phyloP scores from a whole-genome alignment of 148 eudicot species.

The Mesembryanthemum crystallinum region DNA sequence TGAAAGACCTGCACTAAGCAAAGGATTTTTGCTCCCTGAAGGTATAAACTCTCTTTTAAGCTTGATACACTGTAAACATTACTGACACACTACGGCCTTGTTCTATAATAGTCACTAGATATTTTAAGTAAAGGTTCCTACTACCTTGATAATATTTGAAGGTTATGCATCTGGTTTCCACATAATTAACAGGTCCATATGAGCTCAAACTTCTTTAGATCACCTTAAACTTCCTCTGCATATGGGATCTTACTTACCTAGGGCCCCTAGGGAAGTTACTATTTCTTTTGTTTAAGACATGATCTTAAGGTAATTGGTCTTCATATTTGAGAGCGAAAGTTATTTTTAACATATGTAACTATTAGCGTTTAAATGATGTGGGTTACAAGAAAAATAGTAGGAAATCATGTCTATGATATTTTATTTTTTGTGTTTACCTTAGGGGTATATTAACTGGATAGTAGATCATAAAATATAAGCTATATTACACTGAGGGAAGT shows the following conservation, averaged over 20 bases:
- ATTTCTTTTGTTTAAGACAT: neutral
- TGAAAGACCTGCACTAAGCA: slow-evolving; percentile 99
- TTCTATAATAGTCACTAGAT: neutral
- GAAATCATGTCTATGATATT: no score
- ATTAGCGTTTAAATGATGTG: no score
- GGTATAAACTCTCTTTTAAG: slow-evolving; percentile 42
- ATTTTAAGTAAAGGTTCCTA: neutral
- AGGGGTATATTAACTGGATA: no score
- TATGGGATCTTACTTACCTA: neutral
- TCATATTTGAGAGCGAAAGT: neutral
- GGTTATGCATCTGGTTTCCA: neutral
- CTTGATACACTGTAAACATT: neutral
- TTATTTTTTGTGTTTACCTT: no score
- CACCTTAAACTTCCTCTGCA: neutral
- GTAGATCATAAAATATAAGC: no score
- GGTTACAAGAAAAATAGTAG: no score
- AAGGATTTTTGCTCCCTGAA: slow-evolving; percentile 98
- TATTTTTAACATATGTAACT: neutral
- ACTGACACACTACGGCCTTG: neutral
- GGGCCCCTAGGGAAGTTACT: neutral
- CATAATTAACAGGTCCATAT: neutral
- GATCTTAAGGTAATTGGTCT: neutral
- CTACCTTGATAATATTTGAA: neutral
- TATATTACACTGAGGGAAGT: no score
- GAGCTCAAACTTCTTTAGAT: neutral